A percentile compares a stretch with the other conserved stretches of the same genome.
Conservation (phyloP, 306 rosid genomes). For the Inga oerstediana region DNA sequence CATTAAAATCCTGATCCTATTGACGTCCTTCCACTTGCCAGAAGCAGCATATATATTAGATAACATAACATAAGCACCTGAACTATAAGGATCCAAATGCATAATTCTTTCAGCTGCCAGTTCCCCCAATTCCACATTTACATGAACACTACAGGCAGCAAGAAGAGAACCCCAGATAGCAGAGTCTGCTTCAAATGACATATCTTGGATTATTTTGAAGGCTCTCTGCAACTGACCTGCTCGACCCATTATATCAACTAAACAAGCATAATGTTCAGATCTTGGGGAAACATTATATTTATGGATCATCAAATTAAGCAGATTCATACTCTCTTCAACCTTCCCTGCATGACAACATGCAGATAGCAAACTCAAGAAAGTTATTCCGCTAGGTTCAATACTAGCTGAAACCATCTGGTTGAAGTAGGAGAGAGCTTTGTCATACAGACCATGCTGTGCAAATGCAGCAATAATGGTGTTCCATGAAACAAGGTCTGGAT, state of each 20-base stretch:
- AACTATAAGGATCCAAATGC: slow-evolving; percentile 43
- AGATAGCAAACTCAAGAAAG: slow-evolving; percentile 12
- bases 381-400: not conserved
- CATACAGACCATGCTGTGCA: slow-evolving; percentile 18
- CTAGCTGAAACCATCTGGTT: not conserved
- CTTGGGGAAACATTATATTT: slow-evolving; percentile 44
- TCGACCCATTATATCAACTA: slow-evolving; percentile 46
- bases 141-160: slow-evolving; percentile 45
- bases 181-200: slow-evolving; percentile 46
- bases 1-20: slow-evolving; percentile 48
- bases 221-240: slow-evolving; percentile 53
- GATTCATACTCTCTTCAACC: slow-evolving; percentile 43
- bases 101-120: slow-evolving; percentile 38
- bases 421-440: slow-evolving; percentile 8
- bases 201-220: slow-evolving; percentile 27
- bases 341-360: slow-evolving; percentile 22
- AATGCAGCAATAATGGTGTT: slow-evolving; percentile 17
- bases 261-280: slow-evolving; percentile 49
- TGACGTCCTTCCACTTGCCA: slow-evolving; percentile 50
- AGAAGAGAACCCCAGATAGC: slow-evolving; percentile 44
- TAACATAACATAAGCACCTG: slow-evolving; percentile 52
- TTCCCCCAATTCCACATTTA: slow-evolving; percentile 47
- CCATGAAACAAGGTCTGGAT: slow-evolving; percentile 22
- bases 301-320: slow-evolving; percentile 41
- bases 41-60: slow-evolving; percentile 54